Conservation (phyloP, 2,329 filamentous ascomycete species). For the Talaromyces sp. region DNA sequence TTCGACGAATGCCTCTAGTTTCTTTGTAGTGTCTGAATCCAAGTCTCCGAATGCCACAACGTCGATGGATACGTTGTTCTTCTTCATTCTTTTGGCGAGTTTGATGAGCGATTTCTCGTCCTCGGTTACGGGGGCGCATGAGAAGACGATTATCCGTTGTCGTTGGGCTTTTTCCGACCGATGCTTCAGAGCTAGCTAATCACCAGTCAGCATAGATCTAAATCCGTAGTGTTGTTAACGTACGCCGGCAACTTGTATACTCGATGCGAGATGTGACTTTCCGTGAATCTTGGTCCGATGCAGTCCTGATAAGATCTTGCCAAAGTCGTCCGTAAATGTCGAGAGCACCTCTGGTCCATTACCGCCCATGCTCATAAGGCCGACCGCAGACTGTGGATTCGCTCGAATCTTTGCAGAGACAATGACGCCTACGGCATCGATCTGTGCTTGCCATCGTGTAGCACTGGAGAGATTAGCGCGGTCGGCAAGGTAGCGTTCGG, state of each 20-base stretch:
- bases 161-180: slow-evolving; percentile 96
- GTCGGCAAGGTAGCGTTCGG: slow-evolving; percentile 14
- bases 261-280: slow-evolving; percentile 81
- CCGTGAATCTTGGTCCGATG: slow-evolving; percentile 94
- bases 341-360: slow-evolving; percentile 96
- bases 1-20: slow-evolving; percentile 90
- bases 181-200: slow-evolving; percentile 90
- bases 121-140: slow-evolving; percentile 88
- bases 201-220: slow-evolving; percentile 19
- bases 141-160: slow-evolving; percentile 95
- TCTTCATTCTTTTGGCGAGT: slow-evolving; percentile 98
- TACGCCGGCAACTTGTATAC: slow-evolving; percentile 93
- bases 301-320: slow-evolving; percentile 88
- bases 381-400: slow-evolving; percentile 95
- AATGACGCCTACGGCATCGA: slow-evolving; percentile 90
- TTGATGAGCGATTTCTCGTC: slow-evolving; percentile 84
- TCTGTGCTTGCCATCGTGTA: slow-evolving; percentile 92
- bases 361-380: slow-evolving; percentile 98
- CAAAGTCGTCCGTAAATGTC: slow-evolving; percentile 92
- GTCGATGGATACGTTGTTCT: slow-evolving; percentile 89
- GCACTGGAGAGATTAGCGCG: slow-evolving; percentile 58
- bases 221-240: slow-evolving; percentile 36
- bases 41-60: slow-evolving; percentile 94
- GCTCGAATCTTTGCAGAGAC: slow-evolving; percentile 94
- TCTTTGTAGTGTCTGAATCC: slow-evolving; percentile 81